Evolutionary conservation across 331 rosid species (phyloP).

Genomic region (Cydonia oblonga): DNA sequence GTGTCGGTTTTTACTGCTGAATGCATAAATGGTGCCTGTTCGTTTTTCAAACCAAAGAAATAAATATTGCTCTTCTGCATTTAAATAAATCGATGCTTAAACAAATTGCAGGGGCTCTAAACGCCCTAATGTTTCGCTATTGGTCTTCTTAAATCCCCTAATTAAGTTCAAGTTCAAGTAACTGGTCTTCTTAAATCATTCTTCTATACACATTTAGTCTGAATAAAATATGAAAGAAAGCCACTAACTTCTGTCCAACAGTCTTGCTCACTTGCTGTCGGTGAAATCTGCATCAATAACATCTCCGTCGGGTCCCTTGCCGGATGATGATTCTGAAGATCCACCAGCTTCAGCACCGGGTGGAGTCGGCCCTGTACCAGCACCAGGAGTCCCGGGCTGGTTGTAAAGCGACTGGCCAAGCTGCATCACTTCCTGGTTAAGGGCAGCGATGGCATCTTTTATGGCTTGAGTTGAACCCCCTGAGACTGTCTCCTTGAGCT

Average conservation of each 20-base stretch:
- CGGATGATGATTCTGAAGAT: constrained; percentile 19
- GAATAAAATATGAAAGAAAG: neutral
- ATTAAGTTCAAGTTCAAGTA: neutral
- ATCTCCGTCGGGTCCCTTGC: constrained; percentile 26
- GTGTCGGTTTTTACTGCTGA: neutral
- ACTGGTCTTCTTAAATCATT: neutral
- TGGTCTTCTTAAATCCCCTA: neutral
- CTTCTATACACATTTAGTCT: neutral
- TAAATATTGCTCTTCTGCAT: neutral
- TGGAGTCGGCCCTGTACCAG: constrained; percentile 12
- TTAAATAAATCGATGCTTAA: neutral
- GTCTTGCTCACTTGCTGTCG: constrained; percentile 14
- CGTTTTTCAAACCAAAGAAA: neutral
- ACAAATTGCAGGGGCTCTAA: neutral
- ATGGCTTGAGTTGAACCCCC: constrained; percentile 28
- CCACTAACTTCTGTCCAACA: neutral
- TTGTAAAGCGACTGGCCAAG: constrained; percentile 28
- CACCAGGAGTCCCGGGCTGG: constrained; percentile 14
- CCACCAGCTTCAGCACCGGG: constrained; percentile 21
- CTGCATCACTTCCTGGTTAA: constrained; percentile 35
- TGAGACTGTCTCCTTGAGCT: constrained; percentile 23
- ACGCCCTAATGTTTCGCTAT: neutral
- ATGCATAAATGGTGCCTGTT: neutral
- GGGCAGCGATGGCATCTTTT: constrained; percentile 25
- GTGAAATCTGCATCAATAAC: constrained; percentile 26